Conservation (phyloP, 2,329 filamentous ascomycete species). For the Aspergillus ruber region DNA sequence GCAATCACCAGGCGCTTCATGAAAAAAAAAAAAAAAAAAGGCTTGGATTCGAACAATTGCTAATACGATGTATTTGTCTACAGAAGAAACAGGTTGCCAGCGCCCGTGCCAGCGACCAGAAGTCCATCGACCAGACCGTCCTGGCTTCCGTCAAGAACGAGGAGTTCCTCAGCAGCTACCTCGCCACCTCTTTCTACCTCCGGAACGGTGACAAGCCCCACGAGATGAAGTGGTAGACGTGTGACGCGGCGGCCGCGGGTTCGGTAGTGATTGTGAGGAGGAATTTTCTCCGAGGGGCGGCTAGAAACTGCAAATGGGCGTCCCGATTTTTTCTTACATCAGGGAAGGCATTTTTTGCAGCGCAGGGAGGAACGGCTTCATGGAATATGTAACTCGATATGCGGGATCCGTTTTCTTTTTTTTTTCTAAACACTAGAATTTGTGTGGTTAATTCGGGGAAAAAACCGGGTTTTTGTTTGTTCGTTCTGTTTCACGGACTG, state of each 20-base stretch:
- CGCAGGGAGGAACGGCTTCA: slow-evolving; percentile 29
- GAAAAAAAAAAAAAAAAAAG: no score
- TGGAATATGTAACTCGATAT: slow-evolving; percentile 37
- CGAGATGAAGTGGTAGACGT: slow-evolving; percentile 95
- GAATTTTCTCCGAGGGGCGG: slow-evolving; percentile 27
- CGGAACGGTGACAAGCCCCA: slow-evolving; percentile 99
- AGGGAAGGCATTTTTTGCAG: slow-evolving; percentile 15
- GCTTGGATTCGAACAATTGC: background rate
- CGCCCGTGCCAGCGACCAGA: slow-evolving; percentile 93
- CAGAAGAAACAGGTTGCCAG: slow-evolving; percentile 96
- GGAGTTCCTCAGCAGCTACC: slow-evolving; percentile 87
- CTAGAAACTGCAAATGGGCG: slow-evolving; percentile 28
- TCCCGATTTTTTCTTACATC: slow-evolving; percentile 9
- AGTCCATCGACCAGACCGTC: slow-evolving; percentile 95
- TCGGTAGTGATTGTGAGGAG: slow-evolving; percentile 36
- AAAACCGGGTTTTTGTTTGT: slow-evolving; percentile 24
- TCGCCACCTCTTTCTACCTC: slow-evolving; percentile 93
- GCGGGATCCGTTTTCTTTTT: slow-evolving; percentile 29
- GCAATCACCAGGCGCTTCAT: no score
- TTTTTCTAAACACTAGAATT: slow-evolving; percentile 16
- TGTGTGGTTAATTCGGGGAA: slow-evolving; percentile 24
- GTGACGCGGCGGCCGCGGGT: slow-evolving; percentile 33
- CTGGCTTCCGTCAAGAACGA: slow-evolving; percentile 98
- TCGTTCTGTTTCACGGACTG: slow-evolving; percentile 13
- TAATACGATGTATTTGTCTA: slow-evolving; percentile 19